Conservation (phyloP, 805 yeast genomes). For the Clavispora phyllophila region DNA sequence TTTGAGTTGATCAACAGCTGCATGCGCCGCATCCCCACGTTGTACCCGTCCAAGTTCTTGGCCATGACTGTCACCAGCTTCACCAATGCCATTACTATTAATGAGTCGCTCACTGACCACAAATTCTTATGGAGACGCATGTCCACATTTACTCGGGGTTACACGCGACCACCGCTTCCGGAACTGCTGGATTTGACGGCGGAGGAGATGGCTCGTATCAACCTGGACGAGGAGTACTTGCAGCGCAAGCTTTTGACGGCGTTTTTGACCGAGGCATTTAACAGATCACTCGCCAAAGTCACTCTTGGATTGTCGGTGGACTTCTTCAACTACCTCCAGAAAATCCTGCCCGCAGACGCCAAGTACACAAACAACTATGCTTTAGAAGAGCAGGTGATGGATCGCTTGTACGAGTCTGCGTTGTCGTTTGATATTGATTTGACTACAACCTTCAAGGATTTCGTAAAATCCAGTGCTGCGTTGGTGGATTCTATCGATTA, state of each 20-base stretch:
- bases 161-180: constrained; percentile 36
- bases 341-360: constrained; percentile 3
- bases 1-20: constrained; percentile 60
- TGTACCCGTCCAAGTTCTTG: constrained; percentile 76
- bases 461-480: constrained; percentile 31
- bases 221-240: constrained; percentile 53
- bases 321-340: constrained; percentile 19
- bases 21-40: constrained; percentile 56
- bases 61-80: constrained; percentile 61
- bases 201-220: constrained; percentile 34
- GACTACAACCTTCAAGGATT: constrained; percentile 31
- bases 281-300: constrained; percentile 21
- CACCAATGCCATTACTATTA: constrained; percentile 45
- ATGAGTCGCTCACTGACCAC: constrained; percentile 21
- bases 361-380: constrained; percentile 15
- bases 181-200: constrained; percentile 35
- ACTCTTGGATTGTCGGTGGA: constrained; percentile 21
- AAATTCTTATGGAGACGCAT: constrained; percentile 53
- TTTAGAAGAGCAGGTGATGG: constrained; percentile 18
- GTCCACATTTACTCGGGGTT: constrained; percentile 55
- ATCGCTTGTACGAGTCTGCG: constrained; percentile 38
- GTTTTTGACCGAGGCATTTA: constrained; percentile 51
- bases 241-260: constrained; percentile 64
- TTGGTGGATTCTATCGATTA: constrained; percentile 29
- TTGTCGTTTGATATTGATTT: constrained; percentile 64